Evolutionary conservation across 345 rosid genomes (phyloP), one percentile per base, ranked within the genome.

Genomic region (Euphorbia peplus): DNA sequence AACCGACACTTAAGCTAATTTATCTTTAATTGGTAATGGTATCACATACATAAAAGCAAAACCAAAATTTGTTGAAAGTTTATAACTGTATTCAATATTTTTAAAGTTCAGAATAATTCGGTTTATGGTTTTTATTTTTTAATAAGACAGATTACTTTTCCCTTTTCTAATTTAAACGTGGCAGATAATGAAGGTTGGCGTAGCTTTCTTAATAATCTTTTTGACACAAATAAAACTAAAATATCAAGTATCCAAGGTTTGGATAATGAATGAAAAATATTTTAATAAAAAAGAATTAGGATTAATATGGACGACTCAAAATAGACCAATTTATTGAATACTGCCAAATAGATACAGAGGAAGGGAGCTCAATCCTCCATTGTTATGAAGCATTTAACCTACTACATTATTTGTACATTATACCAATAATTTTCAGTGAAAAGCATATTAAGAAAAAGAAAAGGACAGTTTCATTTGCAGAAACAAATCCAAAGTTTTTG

Each of bases 241-340:
- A 37, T 24, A 37, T 4, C n/a, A n/a, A 59, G 70, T 19, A 35
- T 54, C 70, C 60, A 21, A 52, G 21, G 60, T 66, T 53, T 66
- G 39, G 50, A 52, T 11, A 21, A 24, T 7, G 0, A 48, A n/a
- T 15, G 11, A 42, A 42, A 39, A 39, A 18, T 0, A 47, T 46
- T 46, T 4, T 46, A 46, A 46, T 5, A 46, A 46, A 5, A 46
- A 14, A 42, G 6, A 9, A 35, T 18, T 32, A 32, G 44, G 44
- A 7, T 60, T 24, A 60, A 0, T 12, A n/a, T n/a, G n/a, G n/a
- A n/a, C n/a, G n/a, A n/a, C n/a, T n/a, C n/a, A n/a, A n/a, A n/a
- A n/a, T n/a, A n/a, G n/a, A n/a, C n/a, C n/a, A n/a, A n/a, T n/a
- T n/a, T n/a, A n/a, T n/a, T n/a, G n/a, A n/a, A n/a, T n/a, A n/a